A percentile compares a stretch with the other conserved stretches of the same genome.
Conservation (phyloP, 2,329 filamentous ascomycete species). For the Helotiales sp. region DNA sequence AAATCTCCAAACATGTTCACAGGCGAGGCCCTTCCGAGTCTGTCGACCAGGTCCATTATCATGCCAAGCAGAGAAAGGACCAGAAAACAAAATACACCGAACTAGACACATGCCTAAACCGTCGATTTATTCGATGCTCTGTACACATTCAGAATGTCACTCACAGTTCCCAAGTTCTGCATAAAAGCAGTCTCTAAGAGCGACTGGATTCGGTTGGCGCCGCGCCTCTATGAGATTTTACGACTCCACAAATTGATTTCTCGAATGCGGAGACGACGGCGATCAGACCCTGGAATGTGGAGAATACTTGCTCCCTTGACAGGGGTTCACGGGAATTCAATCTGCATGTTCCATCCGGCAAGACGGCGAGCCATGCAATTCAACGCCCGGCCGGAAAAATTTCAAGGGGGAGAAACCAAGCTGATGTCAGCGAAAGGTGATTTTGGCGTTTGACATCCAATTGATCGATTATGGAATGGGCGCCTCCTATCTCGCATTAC, state of each 20-base stretch:
- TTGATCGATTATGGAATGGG: no score
- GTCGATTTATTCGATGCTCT: background rate
- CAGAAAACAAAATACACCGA: background rate
- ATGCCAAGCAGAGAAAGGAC: conserved; percentile 9
- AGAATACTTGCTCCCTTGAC: conserved; percentile 5
- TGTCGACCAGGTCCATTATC: conserved; percentile 10
- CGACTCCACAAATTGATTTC: conserved; percentile 16
- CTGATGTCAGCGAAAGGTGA: no score
- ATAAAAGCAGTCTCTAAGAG: background rate
- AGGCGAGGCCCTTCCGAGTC: conserved; percentile 15
- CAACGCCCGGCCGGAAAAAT: conserved; percentile 14
- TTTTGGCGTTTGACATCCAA: no score
- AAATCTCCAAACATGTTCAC: conserved; percentile 10
- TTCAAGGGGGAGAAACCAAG: conserved; percentile 21
- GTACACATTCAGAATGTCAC: background rate
- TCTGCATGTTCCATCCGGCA: conserved; percentile 4
- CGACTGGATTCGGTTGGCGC: background rate
- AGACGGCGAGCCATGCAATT: background rate
- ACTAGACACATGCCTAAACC: conserved; percentile 18
- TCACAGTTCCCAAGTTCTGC: conserved; percentile 2
- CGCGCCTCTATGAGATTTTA: background rate
- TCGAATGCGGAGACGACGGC: conserved; percentile 24
- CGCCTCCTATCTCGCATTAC: no score
- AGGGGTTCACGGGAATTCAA: conserved; percentile 11
- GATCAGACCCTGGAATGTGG: conserved; percentile 21